phyloP scores from a whole-genome alignment of 495 filamentous ascomycete species.

The Penicillium steckii region DNA sequence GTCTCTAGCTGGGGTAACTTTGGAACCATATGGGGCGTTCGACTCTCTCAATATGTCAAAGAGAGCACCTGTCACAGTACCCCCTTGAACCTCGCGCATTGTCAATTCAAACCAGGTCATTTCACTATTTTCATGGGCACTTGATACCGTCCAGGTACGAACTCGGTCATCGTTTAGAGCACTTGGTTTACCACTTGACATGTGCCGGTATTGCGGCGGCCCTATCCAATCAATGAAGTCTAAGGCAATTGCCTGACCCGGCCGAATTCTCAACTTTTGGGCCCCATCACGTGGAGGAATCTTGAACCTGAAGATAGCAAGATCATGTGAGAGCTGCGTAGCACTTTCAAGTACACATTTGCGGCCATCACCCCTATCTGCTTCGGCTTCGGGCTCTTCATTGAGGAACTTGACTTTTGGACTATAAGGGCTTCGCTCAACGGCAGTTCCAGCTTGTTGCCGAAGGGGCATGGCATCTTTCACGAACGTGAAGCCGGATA shows the following conservation, averaged over 20 bases:
- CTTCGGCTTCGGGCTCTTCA: conserved; percentile 6
- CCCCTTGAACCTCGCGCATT: conserved; percentile 15
- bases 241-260: conserved; percentile 15
- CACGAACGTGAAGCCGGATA: conserved; percentile 15
- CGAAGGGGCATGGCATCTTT: conserved; percentile 14
- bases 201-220: conserved; percentile 17
- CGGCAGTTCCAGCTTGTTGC: conserved; percentile 9
- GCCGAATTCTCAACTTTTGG: conserved; percentile 8
- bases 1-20: neutral
- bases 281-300: neutral
- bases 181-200: conserved; percentile 10
- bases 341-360: conserved; percentile 9
- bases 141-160: conserved; percentile 23
- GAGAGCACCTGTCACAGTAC: conserved; percentile 17
- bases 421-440: conserved; percentile 19
- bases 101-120: conserved; percentile 14
- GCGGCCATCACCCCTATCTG: neutral
- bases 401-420: conserved; percentile 18
- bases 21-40: neutral
- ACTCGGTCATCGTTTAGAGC: conserved; percentile 19
- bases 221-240: conserved; percentile 25
- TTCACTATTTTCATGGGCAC: conserved; percentile 10
- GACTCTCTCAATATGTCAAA: conserved; percentile 3
- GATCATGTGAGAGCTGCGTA: conserved; percentile 6
- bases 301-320: conserved; percentile 16